phyloP scores from a whole-genome alignment of 140 eudicot genomes.

The Anethum foeniculum region DNA sequence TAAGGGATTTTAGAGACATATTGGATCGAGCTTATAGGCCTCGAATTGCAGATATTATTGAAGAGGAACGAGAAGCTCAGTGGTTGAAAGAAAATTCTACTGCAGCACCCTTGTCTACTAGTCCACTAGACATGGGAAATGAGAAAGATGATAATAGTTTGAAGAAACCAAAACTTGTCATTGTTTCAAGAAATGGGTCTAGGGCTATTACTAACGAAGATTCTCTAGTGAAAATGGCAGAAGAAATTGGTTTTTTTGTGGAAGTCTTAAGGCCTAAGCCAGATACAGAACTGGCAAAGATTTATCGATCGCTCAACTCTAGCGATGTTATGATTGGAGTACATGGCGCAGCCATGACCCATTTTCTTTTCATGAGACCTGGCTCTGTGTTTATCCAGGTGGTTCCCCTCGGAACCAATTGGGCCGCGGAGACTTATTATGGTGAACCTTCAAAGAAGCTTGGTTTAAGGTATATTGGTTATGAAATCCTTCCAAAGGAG shows the following conservation, averaged over 20 bases:
- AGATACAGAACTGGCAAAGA: constrained; percentile 63
- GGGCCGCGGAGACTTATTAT: constrained; percentile 87
- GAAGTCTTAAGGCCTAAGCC: constrained; percentile 50
- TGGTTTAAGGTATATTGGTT: constrained; percentile 68
- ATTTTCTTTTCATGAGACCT: constrained; percentile 75
- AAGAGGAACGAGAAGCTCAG: constrained; percentile 26
- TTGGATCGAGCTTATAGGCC: constrained; percentile 64
- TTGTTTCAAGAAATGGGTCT: constrained; percentile 65
- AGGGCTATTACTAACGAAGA: constrained; percentile 74
- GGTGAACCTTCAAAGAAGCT: constrained; percentile 67
- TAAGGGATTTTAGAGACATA: constrained; percentile 54
- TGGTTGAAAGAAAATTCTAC: neutral
- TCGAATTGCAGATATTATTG: constrained; percentile 36
- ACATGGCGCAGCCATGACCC: constrained; percentile 97
- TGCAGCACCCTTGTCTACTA: neutral
- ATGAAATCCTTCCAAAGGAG: constrained; percentile 60
- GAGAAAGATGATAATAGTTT: constrained; percentile 5
- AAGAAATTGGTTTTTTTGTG: constrained; percentile 55
- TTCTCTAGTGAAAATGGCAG: constrained; percentile 49
- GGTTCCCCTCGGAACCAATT: constrained; percentile 75
- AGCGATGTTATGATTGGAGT: constrained; percentile 86
- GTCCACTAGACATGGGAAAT: neutral
- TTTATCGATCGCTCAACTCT: constrained; percentile 57
- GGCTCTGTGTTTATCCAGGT: constrained; percentile 79
- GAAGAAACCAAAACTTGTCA: constrained; percentile 62